These are phyloP conservation scores for Brettanomyces anomalus DNA, from an alignment of 805 yeast species.

Conservation along the genomic window DNA sequence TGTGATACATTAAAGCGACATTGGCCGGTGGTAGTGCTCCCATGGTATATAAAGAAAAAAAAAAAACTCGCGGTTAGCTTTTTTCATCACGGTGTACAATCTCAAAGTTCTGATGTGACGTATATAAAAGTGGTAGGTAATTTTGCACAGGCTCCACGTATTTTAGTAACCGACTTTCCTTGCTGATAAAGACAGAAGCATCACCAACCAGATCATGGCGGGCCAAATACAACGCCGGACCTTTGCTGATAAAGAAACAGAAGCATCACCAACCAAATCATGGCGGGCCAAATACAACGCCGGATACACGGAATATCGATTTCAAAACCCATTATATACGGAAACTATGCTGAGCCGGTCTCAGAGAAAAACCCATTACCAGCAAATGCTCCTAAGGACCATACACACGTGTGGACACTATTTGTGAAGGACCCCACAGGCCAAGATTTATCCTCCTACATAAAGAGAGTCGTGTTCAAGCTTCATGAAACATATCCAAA, in stretches of 20 bases:
- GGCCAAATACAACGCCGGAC: constrained; percentile 19
- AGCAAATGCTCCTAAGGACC: constrained; percentile 69
- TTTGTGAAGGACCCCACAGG: constrained; percentile 77
- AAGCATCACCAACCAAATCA: background rate
- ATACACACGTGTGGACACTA: constrained; percentile 94
- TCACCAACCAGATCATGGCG: background rate
- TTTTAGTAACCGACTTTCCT: too few relatives aligned
- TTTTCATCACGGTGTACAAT: too few relatives aligned
- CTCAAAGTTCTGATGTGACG: too few relatives aligned
- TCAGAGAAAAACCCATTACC: constrained; percentile 40
- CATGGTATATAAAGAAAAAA: too few relatives aligned
- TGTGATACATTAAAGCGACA: too few relatives aligned
- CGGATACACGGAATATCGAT: constrained; percentile 47
- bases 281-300: constrained; percentile 13
- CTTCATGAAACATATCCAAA: constrained; percentile 90
- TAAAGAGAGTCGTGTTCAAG: constrained; percentile 88
- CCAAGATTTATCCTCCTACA: constrained; percentile 69
- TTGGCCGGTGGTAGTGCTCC: too few relatives aligned
- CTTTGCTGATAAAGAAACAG: too few relatives aligned
- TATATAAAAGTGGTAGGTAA: too few relatives aligned
- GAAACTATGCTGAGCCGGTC: constrained; percentile 69
- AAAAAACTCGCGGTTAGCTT: too few relatives aligned
- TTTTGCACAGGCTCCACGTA: too few relatives aligned
- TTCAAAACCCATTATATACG: constrained; percentile 72
- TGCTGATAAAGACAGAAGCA: too few relatives aligned